A percentile compares a stretch with the other conserved stretches of the same genome.
Evolutionary conservation across 2,329 filamentous ascomycete species (phyloP).

Genomic region (Fusarium sp.): DNA sequence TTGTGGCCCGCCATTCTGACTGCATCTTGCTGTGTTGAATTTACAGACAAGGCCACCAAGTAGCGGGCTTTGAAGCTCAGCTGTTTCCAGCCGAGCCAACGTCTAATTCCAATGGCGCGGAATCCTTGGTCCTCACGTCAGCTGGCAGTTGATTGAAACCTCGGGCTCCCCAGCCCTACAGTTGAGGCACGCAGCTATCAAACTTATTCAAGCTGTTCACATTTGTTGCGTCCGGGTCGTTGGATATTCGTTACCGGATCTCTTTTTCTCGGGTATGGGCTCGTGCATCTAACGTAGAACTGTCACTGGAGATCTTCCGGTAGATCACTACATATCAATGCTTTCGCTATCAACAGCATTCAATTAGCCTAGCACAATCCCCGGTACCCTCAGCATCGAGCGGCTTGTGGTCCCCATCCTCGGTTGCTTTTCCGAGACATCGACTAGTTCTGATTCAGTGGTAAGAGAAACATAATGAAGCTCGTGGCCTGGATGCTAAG

Average conservation of each 20-base stretch:
- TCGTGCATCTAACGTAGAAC: neutral
- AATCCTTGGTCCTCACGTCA: slow-evolving; percentile 29
- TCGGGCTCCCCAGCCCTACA: slow-evolving; percentile 4
- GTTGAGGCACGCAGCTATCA: neutral
- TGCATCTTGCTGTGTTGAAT: neutral
- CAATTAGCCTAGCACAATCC: neutral
- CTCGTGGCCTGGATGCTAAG: neutral
- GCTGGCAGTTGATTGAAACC: slow-evolving; percentile 14
- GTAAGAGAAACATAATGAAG: neutral
- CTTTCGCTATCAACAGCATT: neutral
- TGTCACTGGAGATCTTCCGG: neutral
- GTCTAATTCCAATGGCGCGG: neutral
- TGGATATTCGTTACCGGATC: neutral
- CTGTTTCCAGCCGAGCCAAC: slow-evolving; percentile 2
- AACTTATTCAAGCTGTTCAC: neutral
- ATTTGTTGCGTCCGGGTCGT: neutral
- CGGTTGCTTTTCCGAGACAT: slow-evolving; percentile 27
- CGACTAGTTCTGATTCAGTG: neutral
- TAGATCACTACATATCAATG: neutral
- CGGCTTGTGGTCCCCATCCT: neutral
- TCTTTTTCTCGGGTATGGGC: neutral
- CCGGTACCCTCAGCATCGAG: neutral
- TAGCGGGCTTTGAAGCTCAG: neutral
- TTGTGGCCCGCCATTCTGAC: slow-evolving; percentile 3
- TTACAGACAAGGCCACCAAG: neutral